Evolutionary conservation across 371 early-diverging fungal species (phyloP).

Genomic region (Lichtheimia ornata): DNA sequence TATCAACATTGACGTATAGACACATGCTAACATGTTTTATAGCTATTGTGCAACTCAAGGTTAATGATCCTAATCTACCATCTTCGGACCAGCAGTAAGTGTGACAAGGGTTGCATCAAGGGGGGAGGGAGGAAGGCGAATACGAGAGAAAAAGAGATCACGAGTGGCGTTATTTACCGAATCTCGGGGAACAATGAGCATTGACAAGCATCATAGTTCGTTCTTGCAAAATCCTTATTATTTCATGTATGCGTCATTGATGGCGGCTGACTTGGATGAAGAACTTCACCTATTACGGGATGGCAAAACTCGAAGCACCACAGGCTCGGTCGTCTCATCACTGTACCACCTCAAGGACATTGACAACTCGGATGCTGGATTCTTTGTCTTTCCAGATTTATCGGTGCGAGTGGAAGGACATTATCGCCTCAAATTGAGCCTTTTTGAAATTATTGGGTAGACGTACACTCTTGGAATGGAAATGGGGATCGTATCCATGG

Average conservation of each 20-base stretch:
- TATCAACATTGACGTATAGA: neutral
- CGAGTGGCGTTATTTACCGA: neutral
- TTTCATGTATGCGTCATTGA: slow-evolving; percentile 82
- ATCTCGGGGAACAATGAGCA: neutral
- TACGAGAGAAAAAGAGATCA: neutral
- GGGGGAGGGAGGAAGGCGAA: neutral
- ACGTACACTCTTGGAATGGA: neutral
- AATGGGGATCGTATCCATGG: neutral
- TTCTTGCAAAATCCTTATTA: slow-evolving; percentile 86
- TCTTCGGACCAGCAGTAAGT: slow-evolving; percentile 39
- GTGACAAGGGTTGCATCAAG: neutral
- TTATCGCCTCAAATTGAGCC: slow-evolving; percentile 85
- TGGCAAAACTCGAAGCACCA: slow-evolving; percentile 73
- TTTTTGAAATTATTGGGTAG: slow-evolving; percentile 87
- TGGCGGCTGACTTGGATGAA: slow-evolving; percentile 67
- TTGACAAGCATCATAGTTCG: slow-evolving; percentile 34
- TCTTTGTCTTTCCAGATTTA: slow-evolving; percentile 96
- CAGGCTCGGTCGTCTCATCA: slow-evolving; percentile 90
- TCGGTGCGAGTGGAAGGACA: slow-evolving; percentile 90
- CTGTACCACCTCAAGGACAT: slow-evolving; percentile 86
- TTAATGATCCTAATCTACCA: slow-evolving; percentile 55
- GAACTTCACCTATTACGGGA: slow-evolving; percentile 74
- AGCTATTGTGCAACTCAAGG: slow-evolving; percentile 80
- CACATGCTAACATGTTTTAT: neutral
- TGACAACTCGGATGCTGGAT: slow-evolving; percentile 87